These are phyloP conservation scores for Talaromyces sp. DNA, from an alignment of 2,329 filamentous ascomycete genomes.

Conservation along the genomic window DNA sequence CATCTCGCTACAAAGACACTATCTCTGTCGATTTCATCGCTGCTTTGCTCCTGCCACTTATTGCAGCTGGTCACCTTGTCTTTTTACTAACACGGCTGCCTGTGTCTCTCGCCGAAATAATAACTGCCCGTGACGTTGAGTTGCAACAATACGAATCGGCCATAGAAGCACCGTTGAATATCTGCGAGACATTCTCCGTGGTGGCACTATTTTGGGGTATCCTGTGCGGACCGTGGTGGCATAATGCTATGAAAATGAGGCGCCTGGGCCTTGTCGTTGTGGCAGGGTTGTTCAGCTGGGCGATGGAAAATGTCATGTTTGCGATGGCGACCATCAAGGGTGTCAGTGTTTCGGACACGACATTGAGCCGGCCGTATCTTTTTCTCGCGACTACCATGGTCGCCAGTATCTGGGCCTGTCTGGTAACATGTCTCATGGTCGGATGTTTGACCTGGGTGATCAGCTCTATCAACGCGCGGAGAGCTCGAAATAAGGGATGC, in stretches of 20 bases:
- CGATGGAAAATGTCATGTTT: neutral
- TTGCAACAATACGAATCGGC: neutral
- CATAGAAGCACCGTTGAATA: neutral
- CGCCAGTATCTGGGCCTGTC: neutral
- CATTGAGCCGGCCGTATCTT: neutral
- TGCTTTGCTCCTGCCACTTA: neutral
- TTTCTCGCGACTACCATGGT: neutral
- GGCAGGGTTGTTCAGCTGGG: neutral
- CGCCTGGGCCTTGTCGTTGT: neutral
- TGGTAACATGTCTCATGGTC: neutral
- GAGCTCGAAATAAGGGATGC: neutral
- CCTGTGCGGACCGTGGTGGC: neutral
- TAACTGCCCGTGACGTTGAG: neutral
- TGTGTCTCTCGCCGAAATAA: neutral
- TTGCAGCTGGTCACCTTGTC: neutral
- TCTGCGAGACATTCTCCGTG: neutral
- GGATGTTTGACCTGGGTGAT: neutral
- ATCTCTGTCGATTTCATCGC: neutral
- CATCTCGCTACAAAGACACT: neutral
- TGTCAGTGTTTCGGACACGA: neutral
- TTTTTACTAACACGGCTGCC: neutral
- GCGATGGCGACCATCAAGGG: neutral
- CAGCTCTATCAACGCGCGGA: neutral
- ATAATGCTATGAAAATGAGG: neutral
- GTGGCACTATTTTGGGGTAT: neutral